Base-by-base conservation (phyloP, 2,329 filamentous ascomycete species). In the Pseudogymnoascus sp. region DNA sequence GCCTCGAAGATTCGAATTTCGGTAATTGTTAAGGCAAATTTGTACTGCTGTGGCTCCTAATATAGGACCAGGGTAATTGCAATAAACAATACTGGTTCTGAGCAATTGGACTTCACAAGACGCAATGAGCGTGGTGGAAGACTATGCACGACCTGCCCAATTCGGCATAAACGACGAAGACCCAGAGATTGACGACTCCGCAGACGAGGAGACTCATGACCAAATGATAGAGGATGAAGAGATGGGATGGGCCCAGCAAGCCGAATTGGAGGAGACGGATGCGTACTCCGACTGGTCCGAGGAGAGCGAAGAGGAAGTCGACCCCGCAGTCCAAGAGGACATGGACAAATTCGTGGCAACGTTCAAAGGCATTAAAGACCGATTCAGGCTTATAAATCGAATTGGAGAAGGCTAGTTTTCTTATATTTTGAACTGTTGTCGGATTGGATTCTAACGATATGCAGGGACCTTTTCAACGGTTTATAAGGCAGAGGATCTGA, bases 401-500 rank as follows among this genome's bases (percentile, higher is more conserved):
- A 99, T 99, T 71, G 95, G 95, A 71, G 95, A 99, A 83, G 95
- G 92, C 93, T 77, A 63, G 71, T 69, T 61, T 33, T 61, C 40
- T 49, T 61, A 28, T 21, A 37, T 28, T 3, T 33, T 33, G 6
- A 31, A 6, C 52, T 11, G 11, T 45, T 8, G n/a, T 31, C 16
- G 8, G 23, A 28, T 41, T 33, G 65, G 40, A 52, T 60, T 70
- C 55, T 70, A 64, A 18, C 61, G 59, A 61, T 37, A 16, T 37
- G 7, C 67, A 96, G 92, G 95, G 63, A 99, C 95, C 1, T 99
- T 99, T 74, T 97, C 95, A 0, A 97, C 95, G 1, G 95, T 99
- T 11, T 99, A 99, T 82, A 99, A 99, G 75, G 95, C 96, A 18
- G 92, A 97, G 75, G 95, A 99, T 73, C 78, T 97, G 25, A 81